Evolutionary conservation across 1,284 basidiomycete genomes (phyloP).

Genomic region (Hypsizygus ulmarius): DNA sequence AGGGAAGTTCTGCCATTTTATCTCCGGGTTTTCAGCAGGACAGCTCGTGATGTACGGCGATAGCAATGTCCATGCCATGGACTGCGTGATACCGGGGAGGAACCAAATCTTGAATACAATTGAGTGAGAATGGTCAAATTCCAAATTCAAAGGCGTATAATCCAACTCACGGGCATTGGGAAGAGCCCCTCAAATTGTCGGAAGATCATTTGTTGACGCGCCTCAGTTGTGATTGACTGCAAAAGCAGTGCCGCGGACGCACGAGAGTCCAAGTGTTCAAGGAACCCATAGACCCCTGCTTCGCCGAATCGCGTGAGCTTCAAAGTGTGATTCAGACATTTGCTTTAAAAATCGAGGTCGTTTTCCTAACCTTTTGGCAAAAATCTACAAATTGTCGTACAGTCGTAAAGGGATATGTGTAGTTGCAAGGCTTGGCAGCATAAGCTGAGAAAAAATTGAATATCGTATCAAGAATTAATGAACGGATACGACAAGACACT

Average conservation of each 20-base stretch:
- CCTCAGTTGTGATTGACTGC: conserved; percentile 64
- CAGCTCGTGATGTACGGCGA: conserved; percentile 57
- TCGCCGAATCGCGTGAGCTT: conserved; percentile 56
- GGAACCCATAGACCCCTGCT: conserved; percentile 59
- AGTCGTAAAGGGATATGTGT: no score
- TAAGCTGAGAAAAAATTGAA: no score
- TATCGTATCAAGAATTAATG: no score
- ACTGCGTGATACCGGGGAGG: conserved; percentile 54
- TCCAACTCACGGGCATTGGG: conserved; percentile 50
- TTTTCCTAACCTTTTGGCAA: no score
- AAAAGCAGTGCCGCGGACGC: conserved; percentile 53
- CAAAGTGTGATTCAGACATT: not conserved
- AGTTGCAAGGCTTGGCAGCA: no score
- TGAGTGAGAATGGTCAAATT: no score
- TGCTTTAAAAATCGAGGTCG: no score
- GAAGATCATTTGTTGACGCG: conserved; percentile 67
- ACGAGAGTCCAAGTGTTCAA: conserved; percentile 61
- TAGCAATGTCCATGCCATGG: conserved; percentile 62
- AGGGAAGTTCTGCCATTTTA: no score
- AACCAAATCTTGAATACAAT: conserved; percentile 38
- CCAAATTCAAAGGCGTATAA: not conserved
- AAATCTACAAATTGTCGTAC: no score
- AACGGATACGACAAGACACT: no score
- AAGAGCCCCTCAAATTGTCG: conserved; percentile 62
- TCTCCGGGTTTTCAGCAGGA: conserved; percentile 51